Conservation (phyloP, 305 asterid genomes). For the Vinca major region DNA sequence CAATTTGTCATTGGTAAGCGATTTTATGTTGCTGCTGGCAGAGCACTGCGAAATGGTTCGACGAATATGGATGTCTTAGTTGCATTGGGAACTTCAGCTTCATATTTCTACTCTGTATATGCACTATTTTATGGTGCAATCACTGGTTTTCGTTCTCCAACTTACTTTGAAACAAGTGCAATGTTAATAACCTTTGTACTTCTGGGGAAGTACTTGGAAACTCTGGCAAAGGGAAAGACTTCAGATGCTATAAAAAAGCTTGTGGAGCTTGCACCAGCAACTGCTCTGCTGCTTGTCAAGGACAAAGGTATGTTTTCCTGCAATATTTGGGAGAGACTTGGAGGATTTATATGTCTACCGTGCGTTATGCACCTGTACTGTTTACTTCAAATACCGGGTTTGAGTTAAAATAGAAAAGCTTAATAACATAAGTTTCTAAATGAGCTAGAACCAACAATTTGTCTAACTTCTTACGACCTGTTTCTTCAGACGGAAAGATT, state of each 20-base stretch:
- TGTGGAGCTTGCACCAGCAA: constrained; percentile 90
- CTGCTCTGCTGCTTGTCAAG: constrained; percentile 64
- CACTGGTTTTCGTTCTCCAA: constrained; percentile 89
- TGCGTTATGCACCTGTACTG: not conserved
- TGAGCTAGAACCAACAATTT: not conserved
- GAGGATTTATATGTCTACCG: not conserved
- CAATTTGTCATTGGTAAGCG: constrained; percentile 95
- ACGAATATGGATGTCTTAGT: constrained; percentile 99
- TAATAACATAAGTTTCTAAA: not conserved
- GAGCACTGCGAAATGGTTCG: constrained; percentile 96
- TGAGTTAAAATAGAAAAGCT: not conserved
- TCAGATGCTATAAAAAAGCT: constrained; percentile 96
- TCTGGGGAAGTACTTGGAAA: constrained; percentile 90
- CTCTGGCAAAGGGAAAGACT: constrained; percentile 93
- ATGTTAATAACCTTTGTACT: constrained; percentile 96
- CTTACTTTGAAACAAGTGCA: constrained; percentile 97
- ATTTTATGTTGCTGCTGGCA: constrained; percentile 89
- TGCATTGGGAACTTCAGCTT: constrained; percentile 93
- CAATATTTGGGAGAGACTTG: not conserved
- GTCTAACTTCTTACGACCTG: not conserved
- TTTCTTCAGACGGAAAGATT: constrained; percentile 69
- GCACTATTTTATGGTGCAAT: constrained; percentile 84
- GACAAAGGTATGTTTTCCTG: constrained; percentile 49
- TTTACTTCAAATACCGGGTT: not conserved
- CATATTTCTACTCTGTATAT: constrained; percentile 86